Conservation (phyloP, 2,329 filamentous ascomycete genomes). For the Cladosporium austrohemisphaericum region DNA sequence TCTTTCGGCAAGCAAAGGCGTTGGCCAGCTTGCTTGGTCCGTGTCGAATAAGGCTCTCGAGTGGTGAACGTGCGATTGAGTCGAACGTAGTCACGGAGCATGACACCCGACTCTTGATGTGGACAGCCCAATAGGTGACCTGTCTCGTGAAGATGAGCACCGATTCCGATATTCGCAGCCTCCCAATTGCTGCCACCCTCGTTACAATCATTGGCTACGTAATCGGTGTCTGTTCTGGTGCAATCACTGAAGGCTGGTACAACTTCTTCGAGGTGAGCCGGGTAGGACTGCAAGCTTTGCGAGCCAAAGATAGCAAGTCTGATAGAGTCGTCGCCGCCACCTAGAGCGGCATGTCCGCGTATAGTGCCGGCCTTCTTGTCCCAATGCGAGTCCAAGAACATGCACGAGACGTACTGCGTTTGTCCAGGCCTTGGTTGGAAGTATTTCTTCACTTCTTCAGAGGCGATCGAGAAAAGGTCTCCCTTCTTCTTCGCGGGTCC, state of each 20-base stretch:
- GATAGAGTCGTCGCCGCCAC: conserved; percentile 67
- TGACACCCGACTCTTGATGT: conserved; percentile 85
- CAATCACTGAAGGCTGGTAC: conserved; percentile 86
- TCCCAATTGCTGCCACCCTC: conserved; percentile 92
- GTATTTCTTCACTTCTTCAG: conserved; percentile 71
- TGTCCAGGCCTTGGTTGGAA: conserved; percentile 73
- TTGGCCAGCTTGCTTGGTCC: conserved; percentile 75
- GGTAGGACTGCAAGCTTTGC: conserved; percentile 87
- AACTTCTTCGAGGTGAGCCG: conserved; percentile 82
- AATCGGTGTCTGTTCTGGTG: conserved; percentile 76
- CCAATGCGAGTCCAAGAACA: conserved; percentile 88
- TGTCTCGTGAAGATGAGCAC: conserved; percentile 85
- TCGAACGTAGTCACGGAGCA: conserved; percentile 82
- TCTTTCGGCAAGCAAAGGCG: conserved; percentile 70
- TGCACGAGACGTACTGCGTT: conserved; percentile 80
- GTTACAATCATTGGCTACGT: conserved; percentile 79
- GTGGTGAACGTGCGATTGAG: conserved; percentile 79
- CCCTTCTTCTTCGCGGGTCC: conserved; percentile 64
- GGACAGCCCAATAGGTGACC: conserved; percentile 88
- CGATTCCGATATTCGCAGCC: conserved; percentile 89
- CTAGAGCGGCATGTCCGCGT: conserved; percentile 78
- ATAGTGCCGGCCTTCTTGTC: conserved; percentile 67
- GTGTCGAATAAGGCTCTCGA: conserved; percentile 79
- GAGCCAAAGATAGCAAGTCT: conserved; percentile 89
- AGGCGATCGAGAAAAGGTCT: conserved; percentile 72